A percentile compares a stretch with the other conserved stretches of the same genome.
phyloP scores from a whole-genome alignment of 2,329 filamentous ascomycete species.

The Sporothrix brasiliensis region DNA sequence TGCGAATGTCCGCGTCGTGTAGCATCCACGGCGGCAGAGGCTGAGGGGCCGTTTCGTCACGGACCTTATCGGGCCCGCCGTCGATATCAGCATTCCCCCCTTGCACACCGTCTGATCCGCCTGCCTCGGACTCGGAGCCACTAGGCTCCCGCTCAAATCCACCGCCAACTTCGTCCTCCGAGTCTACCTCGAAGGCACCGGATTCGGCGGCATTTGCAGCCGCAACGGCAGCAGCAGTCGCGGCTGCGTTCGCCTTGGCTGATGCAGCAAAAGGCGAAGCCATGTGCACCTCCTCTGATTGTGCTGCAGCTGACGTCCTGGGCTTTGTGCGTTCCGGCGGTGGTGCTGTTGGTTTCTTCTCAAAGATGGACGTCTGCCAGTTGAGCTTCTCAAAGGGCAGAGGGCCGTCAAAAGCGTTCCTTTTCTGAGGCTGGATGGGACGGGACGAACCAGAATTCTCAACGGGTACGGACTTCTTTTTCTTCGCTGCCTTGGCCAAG shows the following conservation, averaged over 20 bases:
- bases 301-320: background rate
- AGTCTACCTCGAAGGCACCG: constrained; percentile 38
- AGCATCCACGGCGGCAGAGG: constrained; percentile 77
- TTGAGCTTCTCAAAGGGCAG: constrained; percentile 89
- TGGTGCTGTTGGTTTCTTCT: constrained; percentile 45
- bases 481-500: constrained; percentile 64
- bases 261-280: constrained; percentile 20
- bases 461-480: constrained; percentile 54
- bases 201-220: constrained; percentile 35
- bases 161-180: constrained; percentile 59
- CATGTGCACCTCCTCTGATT: background rate
- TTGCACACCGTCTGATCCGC: constrained; percentile 45
- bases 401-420: constrained; percentile 72
- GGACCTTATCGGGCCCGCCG: constrained; percentile 59
- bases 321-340: constrained; percentile 34
- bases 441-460: constrained; percentile 39
- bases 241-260: constrained; percentile 7
- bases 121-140: constrained; percentile 33
- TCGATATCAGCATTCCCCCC: background rate
- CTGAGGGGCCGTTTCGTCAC: constrained; percentile 51
- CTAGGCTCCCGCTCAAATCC: constrained; percentile 56
- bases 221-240: constrained; percentile 6
- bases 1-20: constrained; percentile 66
- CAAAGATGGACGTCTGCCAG: constrained; percentile 62
- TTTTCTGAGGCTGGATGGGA: constrained; percentile 54